phyloP scores from a whole-genome alignment of 257 asterid species.

The Ilex asprella region DNA sequence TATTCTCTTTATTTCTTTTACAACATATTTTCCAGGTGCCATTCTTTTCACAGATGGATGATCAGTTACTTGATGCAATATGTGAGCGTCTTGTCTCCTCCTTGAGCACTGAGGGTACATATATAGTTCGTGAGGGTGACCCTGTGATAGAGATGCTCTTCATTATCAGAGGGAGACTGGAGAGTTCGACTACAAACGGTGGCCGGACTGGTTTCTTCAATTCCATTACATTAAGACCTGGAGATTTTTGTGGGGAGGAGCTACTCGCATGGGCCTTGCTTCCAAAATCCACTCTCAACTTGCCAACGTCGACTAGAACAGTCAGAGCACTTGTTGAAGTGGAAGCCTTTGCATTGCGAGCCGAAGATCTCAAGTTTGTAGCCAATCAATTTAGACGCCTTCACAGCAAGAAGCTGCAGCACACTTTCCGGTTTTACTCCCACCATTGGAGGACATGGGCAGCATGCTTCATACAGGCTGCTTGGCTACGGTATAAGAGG shows the following conservation, averaged over 20 bases:
- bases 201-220: conserved; percentile 90
- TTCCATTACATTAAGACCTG: conserved; percentile 67
- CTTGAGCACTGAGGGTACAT: conserved; percentile 77
- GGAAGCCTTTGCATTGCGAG: conserved; percentile 81
- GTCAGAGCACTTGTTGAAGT: conserved; percentile 80
- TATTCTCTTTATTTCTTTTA: background rate
- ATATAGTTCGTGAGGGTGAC: conserved; percentile 93
- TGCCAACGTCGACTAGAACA: conserved; percentile 86
- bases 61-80: conserved; percentile 87
- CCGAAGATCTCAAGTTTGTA: conserved; percentile 86
- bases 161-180: conserved; percentile 82
- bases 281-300: conserved; percentile 66
- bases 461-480: conserved; percentile 83
- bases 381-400: conserved; percentile 91
- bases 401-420: conserved; percentile 93
- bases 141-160: conserved; percentile 91
- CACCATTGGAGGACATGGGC: conserved; percentile 99
- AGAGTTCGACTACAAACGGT: conserved; percentile 86
- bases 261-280: conserved; percentile 93
- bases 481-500: conserved; percentile 76
- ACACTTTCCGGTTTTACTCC: conserved; percentile 83
- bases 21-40: conserved; percentile 49
- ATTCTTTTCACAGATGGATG: conserved; percentile 93
- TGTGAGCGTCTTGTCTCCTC: conserved; percentile 78
- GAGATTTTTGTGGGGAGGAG: conserved; percentile 95